Evolutionary conservation across 2,329 filamentous ascomycete genomes (phyloP), one percentile per base, ranked within the genome.

Genomic region (Arthrinium puccinioides): DNA sequence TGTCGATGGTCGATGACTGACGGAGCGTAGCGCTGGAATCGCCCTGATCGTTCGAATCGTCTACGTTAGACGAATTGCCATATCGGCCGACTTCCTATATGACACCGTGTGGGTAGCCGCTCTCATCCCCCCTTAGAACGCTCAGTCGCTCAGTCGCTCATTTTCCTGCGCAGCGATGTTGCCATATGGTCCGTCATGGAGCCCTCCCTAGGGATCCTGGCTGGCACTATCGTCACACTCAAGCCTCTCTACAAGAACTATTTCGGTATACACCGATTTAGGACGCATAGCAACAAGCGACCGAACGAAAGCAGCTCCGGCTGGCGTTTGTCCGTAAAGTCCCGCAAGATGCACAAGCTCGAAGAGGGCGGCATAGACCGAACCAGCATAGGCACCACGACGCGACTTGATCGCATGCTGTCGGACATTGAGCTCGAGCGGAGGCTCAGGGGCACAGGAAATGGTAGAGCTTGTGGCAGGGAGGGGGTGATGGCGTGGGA

Each of bases 31-130:
- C 29, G 61, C 61, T 18, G 62, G 62, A 3, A 45, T 62, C 9
- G 60, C 62, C 7, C 51, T 66, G 11, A 48, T 66, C 6, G 44
- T 64, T 9, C 61, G 63, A 6, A 57, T 65, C 14, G 47, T 54
- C 2, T 61, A 56, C 27, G 40, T 63, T 21, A 52, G 45, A 13
- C 48, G 46, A 1, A 35, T 55, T 1, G 45, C 46, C 2, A 50
- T 60, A 8, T 48, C 48, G 3, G 26, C 46, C 3, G 47, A 50
- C 20, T 59, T 59, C 31, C 42, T 60, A 5, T 55, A 50, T 21
- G 54, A 56, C 18, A 57, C 57, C 15, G 45, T 60, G 55, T 58
- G 52, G 44, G 49, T 43, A 19, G 19, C 14, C 24, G 14, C 10
- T 5, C 8, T 6, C 15, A 2, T 14, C n/a, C n/a, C n/a, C n/a